Evolutionary conservation across 768 basidiomycete species (phyloP).

Genomic region (Tulasnella sp.): DNA sequence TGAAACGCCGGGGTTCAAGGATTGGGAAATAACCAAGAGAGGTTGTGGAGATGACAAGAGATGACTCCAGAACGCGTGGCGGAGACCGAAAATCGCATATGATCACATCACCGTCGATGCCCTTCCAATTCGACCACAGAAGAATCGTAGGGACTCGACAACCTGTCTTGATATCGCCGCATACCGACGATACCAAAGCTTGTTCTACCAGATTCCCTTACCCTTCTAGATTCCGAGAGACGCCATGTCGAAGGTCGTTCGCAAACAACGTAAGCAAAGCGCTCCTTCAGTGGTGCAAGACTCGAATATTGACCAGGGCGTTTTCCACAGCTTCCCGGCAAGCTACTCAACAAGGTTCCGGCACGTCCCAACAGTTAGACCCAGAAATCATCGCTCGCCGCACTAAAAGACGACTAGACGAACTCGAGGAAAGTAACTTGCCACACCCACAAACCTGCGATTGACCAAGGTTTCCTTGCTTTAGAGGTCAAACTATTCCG

Average conservation of each 20-base stretch:
- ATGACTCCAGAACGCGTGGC: background rate
- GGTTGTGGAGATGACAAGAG: background rate
- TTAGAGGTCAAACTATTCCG: slow-evolving; percentile 75
- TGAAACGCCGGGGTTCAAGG: background rate
- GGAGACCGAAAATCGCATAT: background rate
- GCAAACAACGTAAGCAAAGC: slow-evolving; percentile 4
- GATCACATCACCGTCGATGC: background rate
- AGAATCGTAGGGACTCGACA: no score
- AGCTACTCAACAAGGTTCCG: background rate
- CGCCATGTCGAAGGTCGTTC: background rate
- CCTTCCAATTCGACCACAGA: background rate
- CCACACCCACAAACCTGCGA: slow-evolving; percentile 14
- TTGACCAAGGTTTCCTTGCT: slow-evolving; percentile 1
- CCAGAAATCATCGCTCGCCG: slow-evolving; percentile 63
- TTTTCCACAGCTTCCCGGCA: background rate
- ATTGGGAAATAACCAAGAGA: background rate
- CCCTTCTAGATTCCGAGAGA: no score
- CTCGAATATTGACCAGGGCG: background rate
- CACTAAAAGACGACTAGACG: slow-evolving; percentile 64
- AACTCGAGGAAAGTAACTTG: slow-evolving; percentile 54
- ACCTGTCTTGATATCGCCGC: no score
- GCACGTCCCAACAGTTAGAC: background rate
- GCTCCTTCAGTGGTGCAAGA: no score
- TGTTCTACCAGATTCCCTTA: no score
- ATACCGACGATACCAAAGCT: no score